A percentile compares a stretch with the other conserved stretches of the same genome.
Evolutionary conservation across 495 filamentous ascomycete genomes (phyloP).

Genomic region (Talaromyces nanjingensis): DNA sequence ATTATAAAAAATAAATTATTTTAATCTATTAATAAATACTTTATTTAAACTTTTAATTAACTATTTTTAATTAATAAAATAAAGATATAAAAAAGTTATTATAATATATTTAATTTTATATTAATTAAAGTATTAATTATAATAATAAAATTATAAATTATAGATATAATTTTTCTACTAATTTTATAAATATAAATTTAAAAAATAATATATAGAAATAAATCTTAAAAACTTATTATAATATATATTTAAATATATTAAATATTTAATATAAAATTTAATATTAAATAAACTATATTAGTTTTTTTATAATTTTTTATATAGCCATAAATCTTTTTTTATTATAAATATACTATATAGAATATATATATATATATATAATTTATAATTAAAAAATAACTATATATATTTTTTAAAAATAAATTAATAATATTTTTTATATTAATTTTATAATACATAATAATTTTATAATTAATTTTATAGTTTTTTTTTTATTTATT

Average conservation of each 20-base stretch:
- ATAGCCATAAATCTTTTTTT: too few relatives aligned
- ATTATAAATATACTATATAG: too few relatives aligned
- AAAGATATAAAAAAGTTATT: too few relatives aligned
- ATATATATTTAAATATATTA: constrained; percentile 7
- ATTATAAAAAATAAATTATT: neutral
- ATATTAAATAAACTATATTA: constrained; percentile 8
- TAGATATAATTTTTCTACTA: neutral
- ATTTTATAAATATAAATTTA: constrained; percentile 2
- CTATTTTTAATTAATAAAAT: neutral
- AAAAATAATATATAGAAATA: constrained; percentile 1
- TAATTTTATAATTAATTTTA: constrained; percentile 5
- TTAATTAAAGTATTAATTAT: neutral
- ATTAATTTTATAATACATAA: neutral
- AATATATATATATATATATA: neutral
- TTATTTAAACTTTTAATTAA: neutral
- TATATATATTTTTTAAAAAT: neutral
- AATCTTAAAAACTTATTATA: constrained; percentile 4
- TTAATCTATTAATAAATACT: neutral
- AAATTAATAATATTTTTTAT: neutral
- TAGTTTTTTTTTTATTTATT: constrained; percentile 6
- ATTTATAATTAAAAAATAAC: neutral
- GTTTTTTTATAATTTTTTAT: too few relatives aligned
- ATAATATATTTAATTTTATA: neutral
- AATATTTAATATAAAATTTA: constrained; percentile 1
- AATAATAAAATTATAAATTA: neutral